Evolutionary conservation across 2,329 filamentous ascomycete species (phyloP).

Genomic region (Nannizziopsis arthrosporioides): DNA sequence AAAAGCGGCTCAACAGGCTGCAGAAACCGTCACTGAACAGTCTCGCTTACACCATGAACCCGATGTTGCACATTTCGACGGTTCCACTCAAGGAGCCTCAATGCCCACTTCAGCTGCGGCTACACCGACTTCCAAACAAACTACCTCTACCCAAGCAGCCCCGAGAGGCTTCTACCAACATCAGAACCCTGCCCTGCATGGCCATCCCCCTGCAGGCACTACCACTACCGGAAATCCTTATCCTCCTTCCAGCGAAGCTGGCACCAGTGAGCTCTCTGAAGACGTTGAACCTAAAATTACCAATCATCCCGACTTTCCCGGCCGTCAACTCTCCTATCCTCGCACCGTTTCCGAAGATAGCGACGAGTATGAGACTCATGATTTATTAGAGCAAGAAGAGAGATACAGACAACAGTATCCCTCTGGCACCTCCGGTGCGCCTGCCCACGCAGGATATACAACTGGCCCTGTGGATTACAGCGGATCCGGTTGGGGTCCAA

Average conservation of each 20-base stretch:
- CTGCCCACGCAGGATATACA: constrained; percentile 18
- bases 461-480: constrained; percentile 48
- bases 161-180: constrained; percentile 33
- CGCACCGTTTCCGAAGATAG: constrained; percentile 39
- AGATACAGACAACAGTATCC: constrained; percentile 39
- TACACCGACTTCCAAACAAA: constrained; percentile 14
- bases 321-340: constrained; percentile 47
- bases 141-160: constrained; percentile 27
- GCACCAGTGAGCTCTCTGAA: constrained; percentile 53
- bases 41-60: constrained; percentile 28
- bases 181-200: constrained; percentile 24
- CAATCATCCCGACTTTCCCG: constrained; percentile 50
- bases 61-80: constrained; percentile 19
- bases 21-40: constrained; percentile 32
- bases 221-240: not conserved
- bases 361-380: constrained; percentile 45
- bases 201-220: not conserved
- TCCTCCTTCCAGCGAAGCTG: constrained; percentile 29
- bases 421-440: constrained; percentile 20
- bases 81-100: constrained; percentile 23
- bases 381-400: constrained; percentile 34
- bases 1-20: constrained; percentile 52
- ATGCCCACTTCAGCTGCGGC: constrained; percentile 15
- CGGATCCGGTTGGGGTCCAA: constrained; percentile 55
- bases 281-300: constrained; percentile 48